Evolutionary conservation across 2,329 filamentous ascomycete species (phyloP).

Genomic region (Coleophoma cylindrospora): DNA sequence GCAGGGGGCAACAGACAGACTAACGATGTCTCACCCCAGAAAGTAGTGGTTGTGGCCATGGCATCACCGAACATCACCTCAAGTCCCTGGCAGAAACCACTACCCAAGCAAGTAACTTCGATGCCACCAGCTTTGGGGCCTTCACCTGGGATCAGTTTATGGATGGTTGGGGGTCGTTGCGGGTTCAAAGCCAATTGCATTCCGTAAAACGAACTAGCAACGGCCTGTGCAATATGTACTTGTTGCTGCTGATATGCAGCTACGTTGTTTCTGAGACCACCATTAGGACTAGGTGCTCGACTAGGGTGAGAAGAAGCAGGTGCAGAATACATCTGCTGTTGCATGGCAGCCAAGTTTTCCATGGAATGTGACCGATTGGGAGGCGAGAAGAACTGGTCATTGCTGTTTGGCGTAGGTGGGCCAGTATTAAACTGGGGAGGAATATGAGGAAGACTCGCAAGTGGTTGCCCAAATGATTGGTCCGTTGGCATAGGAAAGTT

Average conservation of each 20-base stretch:
- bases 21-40: slow-evolving; percentile 57
- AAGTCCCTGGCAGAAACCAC: slow-evolving; percentile 71
- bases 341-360: slow-evolving; percentile 53
- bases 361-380: slow-evolving; percentile 56
- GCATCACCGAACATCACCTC: slow-evolving; percentile 81
- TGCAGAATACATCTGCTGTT: slow-evolving; percentile 62
- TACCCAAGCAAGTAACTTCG: slow-evolving; percentile 81
- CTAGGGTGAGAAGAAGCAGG: slow-evolving; percentile 70
- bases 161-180: slow-evolving; percentile 60
- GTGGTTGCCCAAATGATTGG: slow-evolving; percentile 18
- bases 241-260: slow-evolving; percentile 36
- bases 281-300: slow-evolving; percentile 69
- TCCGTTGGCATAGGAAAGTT: slow-evolving; percentile 36
- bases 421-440: slow-evolving; percentile 47
- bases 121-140: slow-evolving; percentile 79
- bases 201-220: slow-evolving; percentile 44
- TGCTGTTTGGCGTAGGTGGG: slow-evolving; percentile 62
- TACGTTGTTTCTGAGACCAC: slow-evolving; percentile 41
- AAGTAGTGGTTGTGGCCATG: slow-evolving; percentile 57
- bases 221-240: slow-evolving; percentile 33
- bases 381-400: slow-evolving; percentile 51
- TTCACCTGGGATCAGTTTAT: slow-evolving; percentile 78
- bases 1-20: slow-evolving; percentile 59
- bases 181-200: slow-evolving; percentile 44
- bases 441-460: slow-evolving; percentile 18